Conservation (phyloP, 179 eudicot genomes). For the Heliamphora pulchella region DNA sequence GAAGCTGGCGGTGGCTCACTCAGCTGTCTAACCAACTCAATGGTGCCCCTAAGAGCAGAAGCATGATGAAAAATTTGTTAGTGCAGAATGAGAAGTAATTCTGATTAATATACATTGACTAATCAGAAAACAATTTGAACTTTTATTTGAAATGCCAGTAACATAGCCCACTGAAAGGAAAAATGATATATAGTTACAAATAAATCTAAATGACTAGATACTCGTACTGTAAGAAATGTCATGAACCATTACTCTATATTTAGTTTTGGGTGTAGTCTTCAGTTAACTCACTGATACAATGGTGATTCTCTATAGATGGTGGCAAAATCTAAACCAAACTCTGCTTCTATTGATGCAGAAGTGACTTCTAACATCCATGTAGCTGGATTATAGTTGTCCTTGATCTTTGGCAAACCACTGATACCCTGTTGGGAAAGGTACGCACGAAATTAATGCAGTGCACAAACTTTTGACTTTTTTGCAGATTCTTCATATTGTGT, state of each 20-base stretch:
- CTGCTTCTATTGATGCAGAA: slow-evolving; percentile 16
- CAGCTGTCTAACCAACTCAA: slow-evolving; percentile 13
- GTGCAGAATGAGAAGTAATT: neutral
- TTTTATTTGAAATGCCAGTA: slow-evolving; percentile 1
- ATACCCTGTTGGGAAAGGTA: slow-evolving; percentile 13
- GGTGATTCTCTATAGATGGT: slow-evolving; percentile 15
- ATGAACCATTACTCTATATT: neutral
- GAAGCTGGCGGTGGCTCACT: slow-evolving; percentile 10
- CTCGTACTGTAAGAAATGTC: neutral
- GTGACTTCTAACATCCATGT: slow-evolving; percentile 15
- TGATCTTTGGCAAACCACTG: slow-evolving; percentile 16
- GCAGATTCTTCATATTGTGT: neutral
- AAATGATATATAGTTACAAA: neutral
- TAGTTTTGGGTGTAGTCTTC: neutral
- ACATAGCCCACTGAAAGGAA: neutral
- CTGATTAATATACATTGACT: neutral
- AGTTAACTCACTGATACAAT: slow-evolving; percentile 11
- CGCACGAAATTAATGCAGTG: neutral
- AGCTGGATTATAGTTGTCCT: slow-evolving; percentile 26
- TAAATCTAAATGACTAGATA: neutral
- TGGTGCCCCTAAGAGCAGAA: slow-evolving; percentile 10
- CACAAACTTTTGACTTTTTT: neutral
- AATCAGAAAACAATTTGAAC: neutral
- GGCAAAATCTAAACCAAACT: slow-evolving; percentile 22
- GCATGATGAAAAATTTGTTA: neutral